Evolutionary conservation across 306 rosid genomes (phyloP), one percentile per base, ranked within the genome.

Genomic region (Amphicarpaea edgeworthii): DNA sequence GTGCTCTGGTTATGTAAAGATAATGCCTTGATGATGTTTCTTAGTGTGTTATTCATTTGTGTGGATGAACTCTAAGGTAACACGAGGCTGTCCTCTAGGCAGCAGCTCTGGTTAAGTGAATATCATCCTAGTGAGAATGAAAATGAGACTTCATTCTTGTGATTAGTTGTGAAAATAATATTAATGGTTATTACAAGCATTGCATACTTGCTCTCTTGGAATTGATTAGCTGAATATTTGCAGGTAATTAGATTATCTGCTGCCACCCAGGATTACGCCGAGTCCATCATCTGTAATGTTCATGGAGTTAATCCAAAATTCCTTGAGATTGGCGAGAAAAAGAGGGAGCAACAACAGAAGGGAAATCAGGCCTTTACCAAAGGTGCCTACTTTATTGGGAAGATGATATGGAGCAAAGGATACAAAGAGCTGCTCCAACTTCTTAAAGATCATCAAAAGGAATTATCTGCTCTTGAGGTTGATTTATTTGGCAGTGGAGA

Each of bases 221-320:
- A 57, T 72, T 83, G 78, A 70, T 64, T 9, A 60, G 53, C 74
- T 49, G 37, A 81, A 61, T 41, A 74, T 42, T 79, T 84, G 63
- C 86, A 95, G 99, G 99, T 95, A 65, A 95, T 95, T 78, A 89
- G 97, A 80, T 82, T 95, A 83, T 95, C 99, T 54, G 97, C 96
- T 46, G 97, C 97, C 23, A 95, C 99, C 71, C 99, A 95, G 85
- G 96, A 95, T 26, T 95, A 95, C 77, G 65, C 87, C 9, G 88
- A 82, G 24, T 89, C 97, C 58, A 76, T 90, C 14, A 46, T 90
- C 66, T 92, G 99, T 89, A 95, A 95, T 45, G 97, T 95, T 81
- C 97, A 95, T 72, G 99, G 99, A 74, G 97, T 95, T 81, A 95
- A 92, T 86, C 99, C 99, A 49, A 95, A 83, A 75, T 95, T 95